Base-by-base conservation (phyloP, 345 rosid species). In the Gossypium bickii region DNA sequence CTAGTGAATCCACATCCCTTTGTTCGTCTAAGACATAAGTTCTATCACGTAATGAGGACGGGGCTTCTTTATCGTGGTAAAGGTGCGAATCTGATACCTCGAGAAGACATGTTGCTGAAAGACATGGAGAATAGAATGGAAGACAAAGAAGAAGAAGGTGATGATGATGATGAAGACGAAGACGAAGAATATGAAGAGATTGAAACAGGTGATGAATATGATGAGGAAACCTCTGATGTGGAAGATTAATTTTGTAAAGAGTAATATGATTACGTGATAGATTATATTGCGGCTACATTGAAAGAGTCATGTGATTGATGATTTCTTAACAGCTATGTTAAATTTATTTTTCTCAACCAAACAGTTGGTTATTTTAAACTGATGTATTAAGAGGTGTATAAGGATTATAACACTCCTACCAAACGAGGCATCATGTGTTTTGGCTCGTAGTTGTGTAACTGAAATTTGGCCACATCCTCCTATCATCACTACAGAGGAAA, bases 1-100 rank as follows among this genome's bases (percentile, higher is more conserved):
- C 78, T 95, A 57, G 91, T 88, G 72, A 80, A 91, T 53, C 99
- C 97, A 0, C 98, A 91, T 83, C 93, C 98, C 59, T 90, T 91
- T 20, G 91, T 87, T 74, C 86, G 81, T 61, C 82, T 82, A 74
- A 83, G 98, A 72, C 89, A 81, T 71, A 95, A 93, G 82, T 86
- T 93, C 70, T 85, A 89, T 85, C 88, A 90, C 73, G 93, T 90
- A 73, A 95, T 95, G 98, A 90, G 96, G 81, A 90, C 93, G 4
- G 98, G 97, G 70, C 87, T 91, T 77, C 86, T 93, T 74, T 89
- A 93, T 76, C 84, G 96, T 22, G 85, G 85, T 74, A 90, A 84
- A 87, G 99, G 93, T 71, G 74, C 69, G 25, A 81, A 84, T 61
- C 70, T 86, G 86, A 78, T 89, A 67, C 81, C 89, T 72, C 75